Evolutionary conservation across 176 grass and related monocot species (phyloP), one percentile per base, ranked within the genome.

Genomic region (Poa pratensis): DNA sequence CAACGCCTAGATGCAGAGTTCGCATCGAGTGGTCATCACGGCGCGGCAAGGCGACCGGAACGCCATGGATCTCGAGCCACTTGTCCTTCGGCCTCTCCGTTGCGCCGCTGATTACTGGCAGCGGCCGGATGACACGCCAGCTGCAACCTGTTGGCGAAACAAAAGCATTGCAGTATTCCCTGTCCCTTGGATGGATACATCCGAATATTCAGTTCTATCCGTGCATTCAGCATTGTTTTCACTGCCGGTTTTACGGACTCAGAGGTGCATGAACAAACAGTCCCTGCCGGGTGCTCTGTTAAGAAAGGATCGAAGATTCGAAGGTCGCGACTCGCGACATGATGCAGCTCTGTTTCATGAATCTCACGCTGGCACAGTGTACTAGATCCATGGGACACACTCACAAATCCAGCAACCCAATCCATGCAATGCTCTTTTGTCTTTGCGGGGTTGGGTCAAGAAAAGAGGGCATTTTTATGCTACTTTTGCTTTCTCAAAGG

Each of bases 231-330:
- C 12, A n/a, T 27, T 16, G 28, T 68, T 57, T 78, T 32, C 9
- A 10, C 23, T 28, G 77, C 3, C 34, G 26, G 24, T n/a, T 70
- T 52, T 16, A 19, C 7, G 20, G 50, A 9, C 61, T 23, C 35
- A 89, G 26, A 89, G 87, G 60, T 89, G 76, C 87, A 71, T 12
- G 73, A 32, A 79, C 77, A 6, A 45, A 61, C 84, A 28, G 15
- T 45, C 7, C 7, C 40, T 7, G 40, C 7, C 8, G 7, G 8
- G 40, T 23, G 1, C 15, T 3, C 13, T 39, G 0, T 52, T 9
- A 53, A 50, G 1, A 9, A n/a, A n/a, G n/a, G n/a, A n/a, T n/a
- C n/a, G n/a, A n/a, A n/a, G n/a, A n/a, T n/a, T n/a, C n/a, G n/a
- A n/a, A n/a, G n/a, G n/a, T n/a, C n/a, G n/a, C n/a, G n/a, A n/a